Percentiles rank a stretch among this genome's conserved stretches.
phyloP scores from a whole-genome alignment of 83 land plant species.

The Larix sibirica region DNA sequence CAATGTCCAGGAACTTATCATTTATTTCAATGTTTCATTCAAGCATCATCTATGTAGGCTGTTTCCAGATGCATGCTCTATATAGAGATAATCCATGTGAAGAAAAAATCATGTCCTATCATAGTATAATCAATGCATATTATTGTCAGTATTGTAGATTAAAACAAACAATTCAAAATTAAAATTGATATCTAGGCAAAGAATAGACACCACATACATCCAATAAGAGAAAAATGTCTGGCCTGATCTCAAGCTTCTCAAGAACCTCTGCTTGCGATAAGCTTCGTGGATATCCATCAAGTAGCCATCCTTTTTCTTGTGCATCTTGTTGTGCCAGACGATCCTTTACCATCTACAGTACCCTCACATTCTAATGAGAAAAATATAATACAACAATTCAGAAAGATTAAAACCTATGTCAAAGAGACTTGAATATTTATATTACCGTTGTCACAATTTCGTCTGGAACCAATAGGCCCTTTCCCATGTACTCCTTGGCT shows the following conservation, averaged over 20 bases:
- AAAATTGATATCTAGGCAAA: not conserved
- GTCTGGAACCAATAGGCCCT: constrained; percentile 92
- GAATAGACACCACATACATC: constrained; percentile 50
- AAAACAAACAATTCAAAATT: not conserved
- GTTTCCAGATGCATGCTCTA: not conserved
- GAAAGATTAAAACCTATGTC: not conserved
- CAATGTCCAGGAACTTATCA: not conserved
- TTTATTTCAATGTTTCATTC: not conserved
- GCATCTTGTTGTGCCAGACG: constrained; percentile 56
- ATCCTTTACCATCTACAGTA: constrained; percentile 72
- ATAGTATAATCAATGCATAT: not conserved
- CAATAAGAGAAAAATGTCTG: constrained; percentile 72
- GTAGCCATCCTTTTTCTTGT: constrained; percentile 82
- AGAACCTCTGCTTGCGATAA: constrained; percentile 78
- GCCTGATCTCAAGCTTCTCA: constrained; percentile 58
- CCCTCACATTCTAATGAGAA: not conserved
- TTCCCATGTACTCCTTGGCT: constrained; percentile 84
- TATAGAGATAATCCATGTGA: not conserved
- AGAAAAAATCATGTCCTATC: not conserved
- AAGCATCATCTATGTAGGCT: not conserved
- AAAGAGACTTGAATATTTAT: not conserved
- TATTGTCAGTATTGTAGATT: not conserved
- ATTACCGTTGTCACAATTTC: constrained; percentile 84
- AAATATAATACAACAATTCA: not conserved
- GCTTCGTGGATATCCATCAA: constrained; percentile 96